Conservation (phyloP, 129 eudicot genomes). For the Oenanthe sinensis region DNA sequence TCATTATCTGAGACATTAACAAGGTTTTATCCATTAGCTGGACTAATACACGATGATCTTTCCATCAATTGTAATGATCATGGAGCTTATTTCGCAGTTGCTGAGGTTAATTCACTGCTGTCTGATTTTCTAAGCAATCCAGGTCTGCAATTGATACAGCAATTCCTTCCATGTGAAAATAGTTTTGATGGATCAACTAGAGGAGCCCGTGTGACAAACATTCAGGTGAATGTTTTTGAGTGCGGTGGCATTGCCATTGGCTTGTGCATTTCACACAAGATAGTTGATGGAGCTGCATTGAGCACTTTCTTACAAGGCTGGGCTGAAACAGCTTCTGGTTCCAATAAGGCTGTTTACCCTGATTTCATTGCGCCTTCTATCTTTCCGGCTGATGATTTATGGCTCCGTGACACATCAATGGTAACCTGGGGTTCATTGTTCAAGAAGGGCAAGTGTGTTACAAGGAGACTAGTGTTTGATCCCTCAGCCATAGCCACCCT, state of each 20-base stretch:
- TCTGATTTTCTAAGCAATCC: constrained; percentile 26
- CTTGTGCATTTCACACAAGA: constrained; percentile 56
- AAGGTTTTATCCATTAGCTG: constrained; percentile 61
- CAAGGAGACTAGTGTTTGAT: constrained; percentile 49
- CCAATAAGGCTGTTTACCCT: constrained; percentile 24
- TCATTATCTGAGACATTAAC: constrained; percentile 55
- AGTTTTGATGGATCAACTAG: constrained; percentile 19
- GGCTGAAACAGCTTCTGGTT: constrained; percentile 29
- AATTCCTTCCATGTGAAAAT: constrained; percentile 42
- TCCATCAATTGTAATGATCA: constrained; percentile 51
- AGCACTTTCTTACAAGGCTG: constrained; percentile 38
- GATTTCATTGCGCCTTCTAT: constrained; percentile 36
- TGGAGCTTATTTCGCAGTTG: constrained; percentile 43
- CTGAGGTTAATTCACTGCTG: constrained; percentile 32
- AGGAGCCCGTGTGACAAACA: constrained; percentile 30
- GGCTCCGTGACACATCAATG: constrained; percentile 53
- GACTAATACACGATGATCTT: constrained; percentile 42
- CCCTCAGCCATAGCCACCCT: constrained; percentile 29
- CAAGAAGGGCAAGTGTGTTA: constrained; percentile 50
- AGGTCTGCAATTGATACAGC: constrained; percentile 25
- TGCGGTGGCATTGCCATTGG: constrained; percentile 68
- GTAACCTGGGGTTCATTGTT: constrained; percentile 53
- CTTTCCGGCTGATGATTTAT: constrained; percentile 44
- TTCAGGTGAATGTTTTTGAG: constrained; percentile 46
- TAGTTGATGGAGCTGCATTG: constrained; percentile 59